Evolutionary conservation across 257 asterid species (phyloP), one percentile per base, ranked within the genome.

Genomic region (Mitragyna speciosa): DNA sequence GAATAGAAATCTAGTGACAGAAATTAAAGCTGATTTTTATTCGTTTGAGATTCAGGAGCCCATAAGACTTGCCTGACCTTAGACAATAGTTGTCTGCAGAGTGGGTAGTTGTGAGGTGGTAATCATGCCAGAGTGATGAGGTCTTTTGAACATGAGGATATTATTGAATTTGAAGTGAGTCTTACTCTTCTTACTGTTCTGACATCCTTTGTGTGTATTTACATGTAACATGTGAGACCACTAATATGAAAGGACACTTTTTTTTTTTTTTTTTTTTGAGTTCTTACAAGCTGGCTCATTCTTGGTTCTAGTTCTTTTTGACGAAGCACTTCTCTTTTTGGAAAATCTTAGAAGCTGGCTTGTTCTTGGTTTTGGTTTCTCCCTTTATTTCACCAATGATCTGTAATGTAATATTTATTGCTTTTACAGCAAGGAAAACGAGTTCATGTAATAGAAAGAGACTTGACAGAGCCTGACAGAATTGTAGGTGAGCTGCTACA

Each of bases 401-500:
- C 2, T 33, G 12, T 52, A 30, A 47, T 26, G 14, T 39, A 69
- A 66, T 30, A 20, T 31, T 33, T n/a, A 54, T 64, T 68, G 52
- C 47, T 68, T 49, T 74, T 78, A 28, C 83, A 85, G 91, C 87
- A 88, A 68, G 91, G 89, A 45, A 79, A 88, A 30, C 83, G 74
- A 58, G 91, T 88, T 49, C 87, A 52, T 76, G 88, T 85, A 45
- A 80, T 88, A 15, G 91, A 85, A 80, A 88, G 91, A 77, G 88
- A 85, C 80, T 78, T 84, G 78, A 31, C 85, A 2, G 88, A 84
- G 85, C 91, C 86, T 45, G 84, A 85, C 33, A 81, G 89, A 70
- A 85, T 88, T 56, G 88, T 85, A 8, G 91, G 89, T 26, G 91
- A 88, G 76, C 83, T 83, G 51, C 80, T 88, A 67, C 91, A 85